Evolutionary conservation across 768 basidiomycete species (phyloP), one percentile per base, ranked within the genome.

Genomic region (Rhodotorula graminis): DNA sequence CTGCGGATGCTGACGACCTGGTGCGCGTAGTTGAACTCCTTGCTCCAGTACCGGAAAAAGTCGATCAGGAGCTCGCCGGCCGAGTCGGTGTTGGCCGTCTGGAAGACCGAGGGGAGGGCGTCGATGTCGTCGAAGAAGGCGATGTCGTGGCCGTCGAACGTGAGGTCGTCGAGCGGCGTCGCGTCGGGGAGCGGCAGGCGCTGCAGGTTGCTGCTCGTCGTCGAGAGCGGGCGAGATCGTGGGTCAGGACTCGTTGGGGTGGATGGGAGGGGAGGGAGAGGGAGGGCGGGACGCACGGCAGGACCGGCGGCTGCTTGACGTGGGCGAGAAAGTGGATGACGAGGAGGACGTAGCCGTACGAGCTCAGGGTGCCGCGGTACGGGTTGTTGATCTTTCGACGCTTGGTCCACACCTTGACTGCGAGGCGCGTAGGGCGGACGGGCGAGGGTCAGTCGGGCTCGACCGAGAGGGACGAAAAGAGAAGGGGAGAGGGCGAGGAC

Each of bases 341-440:
- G 82, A 99, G 89, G 64, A 99, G 86, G 76, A 95, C 94, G 83
- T 95, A 97, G 75, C 95, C 95, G 80, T 99, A 97, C 65, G 93
- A 95, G 67, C 92, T 94, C 65, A 99, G 84, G 2, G 95, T 98
- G 73, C 95, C 95, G 78, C 92, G 88, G 82, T 98, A 99, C 19
- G 95, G 93, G 63, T 93, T 96, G 82, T 99, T 99, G 82, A 99
- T 96, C 88, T 96, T 94, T 82, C 94, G 86, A 82, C 93, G 87
- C 83, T 97, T 99, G 78, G 92, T 91, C 95, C 95, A 99, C 31
- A 99, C 93, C 85, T 99, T 99, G 79, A 99, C 94, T 98, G 77
- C 14, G 56, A 9, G 37, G 37, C 4, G 37, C 4, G 37, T 9
- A 9, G 37, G 37, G 37, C 37, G 37, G 37, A 9, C 37, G 37